These are phyloP conservation scores for Syzygium jambos DNA, from an alignment of 345 rosid genomes.

Conservation along the genomic window DNA sequence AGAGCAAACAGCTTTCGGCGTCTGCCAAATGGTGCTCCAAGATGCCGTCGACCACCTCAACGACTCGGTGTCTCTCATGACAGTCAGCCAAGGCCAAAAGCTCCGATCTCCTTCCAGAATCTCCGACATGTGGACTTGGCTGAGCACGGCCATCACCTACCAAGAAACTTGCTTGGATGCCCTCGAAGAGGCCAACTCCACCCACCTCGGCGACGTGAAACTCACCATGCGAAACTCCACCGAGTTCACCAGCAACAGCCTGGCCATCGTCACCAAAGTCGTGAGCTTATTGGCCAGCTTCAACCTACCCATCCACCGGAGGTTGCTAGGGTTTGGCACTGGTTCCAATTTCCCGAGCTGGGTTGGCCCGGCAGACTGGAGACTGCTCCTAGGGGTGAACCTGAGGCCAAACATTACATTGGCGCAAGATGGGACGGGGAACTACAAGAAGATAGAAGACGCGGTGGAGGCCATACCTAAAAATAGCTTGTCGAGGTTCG, in stretches of 20 bases:
- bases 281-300: slow-evolving; percentile 25
- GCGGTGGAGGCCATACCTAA: slow-evolving; percentile 41
- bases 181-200: slow-evolving; percentile 2
- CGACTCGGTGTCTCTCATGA: not conserved
- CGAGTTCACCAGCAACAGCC: slow-evolving; percentile 15
- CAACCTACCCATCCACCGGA: slow-evolving; percentile 44
- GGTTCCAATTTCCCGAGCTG: slow-evolving; percentile 41
- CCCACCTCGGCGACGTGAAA: not conserved
- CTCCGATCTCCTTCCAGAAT: not conserved
- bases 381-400: slow-evolving; percentile 32
- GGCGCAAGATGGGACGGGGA: slow-evolving; percentile 52
- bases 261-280: slow-evolving; percentile 46
- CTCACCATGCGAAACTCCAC: slow-evolving; percentile 15
- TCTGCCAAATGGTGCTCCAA: slow-evolving; percentile 5
- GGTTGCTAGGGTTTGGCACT: slow-evolving; percentile 15
- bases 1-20: slow-evolving; percentile 5
- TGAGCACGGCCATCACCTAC: slow-evolving; percentile 3
- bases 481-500: slow-evolving; percentile 33
- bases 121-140: slow-evolving; percentile 10
- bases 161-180: slow-evolving; percentile 13
- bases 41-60: slow-evolving; percentile 13
- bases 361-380: slow-evolving; percentile 33
- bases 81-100: not conserved
- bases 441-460: slow-evolving; percentile 25
- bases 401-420: slow-evolving; percentile 33